phyloP scores from a whole-genome alignment of 2,329 filamentous ascomycete genomes.

The Scleromitrula shiraiana region DNA sequence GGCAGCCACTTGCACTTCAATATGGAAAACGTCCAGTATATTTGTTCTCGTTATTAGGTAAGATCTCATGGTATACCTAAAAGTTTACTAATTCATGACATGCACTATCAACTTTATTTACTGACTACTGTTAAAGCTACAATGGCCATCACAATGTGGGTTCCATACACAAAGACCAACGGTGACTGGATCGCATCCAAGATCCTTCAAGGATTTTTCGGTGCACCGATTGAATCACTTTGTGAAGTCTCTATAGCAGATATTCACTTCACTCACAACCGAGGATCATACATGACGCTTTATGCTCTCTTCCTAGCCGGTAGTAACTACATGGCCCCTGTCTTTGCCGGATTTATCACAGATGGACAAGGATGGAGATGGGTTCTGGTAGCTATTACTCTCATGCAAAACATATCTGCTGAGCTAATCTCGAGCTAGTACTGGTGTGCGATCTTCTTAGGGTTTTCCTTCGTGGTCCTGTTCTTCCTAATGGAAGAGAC shows the following conservation, averaged over 20 bases:
- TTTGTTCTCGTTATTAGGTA: slow-evolving; percentile 28
- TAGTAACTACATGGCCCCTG: slow-evolving; percentile 38
- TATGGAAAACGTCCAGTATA: slow-evolving; percentile 34
- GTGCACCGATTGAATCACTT: slow-evolving; percentile 25
- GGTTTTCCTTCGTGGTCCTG: slow-evolving; percentile 39
- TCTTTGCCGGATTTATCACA: slow-evolving; percentile 42
- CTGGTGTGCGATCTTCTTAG: slow-evolving; percentile 47
- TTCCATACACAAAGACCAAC: slow-evolving; percentile 27
- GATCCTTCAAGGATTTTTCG: slow-evolving; percentile 24
- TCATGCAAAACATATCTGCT: too few relatives aligned
- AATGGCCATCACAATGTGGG: slow-evolving; percentile 33
- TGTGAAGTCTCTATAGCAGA: slow-evolving; percentile 30
- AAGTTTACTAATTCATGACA: too few relatives aligned
- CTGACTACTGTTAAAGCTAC: not conserved
- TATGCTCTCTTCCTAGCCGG: slow-evolving; percentile 38
- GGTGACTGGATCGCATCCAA: slow-evolving; percentile 31
- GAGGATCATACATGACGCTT: slow-evolving; percentile 35
- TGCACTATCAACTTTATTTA: not conserved
- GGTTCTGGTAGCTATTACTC: too few relatives aligned
- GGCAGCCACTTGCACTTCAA: slow-evolving; percentile 44
- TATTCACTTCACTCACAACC: slow-evolving; percentile 37
- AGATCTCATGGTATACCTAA: too few relatives aligned
- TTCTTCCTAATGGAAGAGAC: slow-evolving; percentile 56
- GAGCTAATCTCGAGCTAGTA: too few relatives aligned
- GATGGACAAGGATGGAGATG: slow-evolving; percentile 42